A percentile compares a stretch with the other conserved stretches of the same genome.
Evolutionary conservation across 345 rosid genomes (phyloP).

Genomic region (Populus pruinosa): DNA sequence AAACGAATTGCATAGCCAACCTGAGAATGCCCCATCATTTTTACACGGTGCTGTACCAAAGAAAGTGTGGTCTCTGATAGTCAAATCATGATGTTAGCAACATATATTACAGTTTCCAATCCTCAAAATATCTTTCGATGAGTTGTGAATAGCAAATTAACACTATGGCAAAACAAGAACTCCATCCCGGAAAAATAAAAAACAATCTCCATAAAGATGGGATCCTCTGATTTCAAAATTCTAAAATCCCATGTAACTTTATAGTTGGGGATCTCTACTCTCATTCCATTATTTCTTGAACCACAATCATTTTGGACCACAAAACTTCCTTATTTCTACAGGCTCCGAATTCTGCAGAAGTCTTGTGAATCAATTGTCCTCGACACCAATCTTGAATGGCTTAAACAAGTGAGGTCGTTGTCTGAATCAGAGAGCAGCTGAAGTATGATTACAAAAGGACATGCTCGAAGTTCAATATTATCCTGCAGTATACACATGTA

Average conservation of each 20-base stretch:
- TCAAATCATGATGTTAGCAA: slow-evolving; percentile 8
- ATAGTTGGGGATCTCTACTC: slow-evolving; percentile 16
- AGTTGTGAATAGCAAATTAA: slow-evolving; percentile 16
- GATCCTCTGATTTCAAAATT: slow-evolving; percentile 15
- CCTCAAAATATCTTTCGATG: slow-evolving; percentile 18
- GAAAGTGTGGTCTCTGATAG: background rate
- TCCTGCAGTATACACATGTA: slow-evolving; percentile 28
- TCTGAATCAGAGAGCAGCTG: slow-evolving; percentile 21
- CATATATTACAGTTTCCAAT: slow-evolving; percentile 5
- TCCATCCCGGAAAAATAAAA: slow-evolving; percentile 1
- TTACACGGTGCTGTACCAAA: slow-evolving; percentile 7
- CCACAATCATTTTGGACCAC: slow-evolving; percentile 14
- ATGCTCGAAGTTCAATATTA: slow-evolving; percentile 17
- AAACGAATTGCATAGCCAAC: slow-evolving; percentile 14
- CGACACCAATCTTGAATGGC: slow-evolving; percentile 17
- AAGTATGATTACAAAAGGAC: slow-evolving; percentile 18
- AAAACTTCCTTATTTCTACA: slow-evolving; percentile 19
- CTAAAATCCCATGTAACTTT: slow-evolving; percentile 18
- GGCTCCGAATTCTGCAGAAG: slow-evolving; percentile 10
- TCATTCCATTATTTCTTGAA: slow-evolving; percentile 29
- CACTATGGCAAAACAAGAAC: slow-evolving; percentile 12
- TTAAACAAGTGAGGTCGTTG: slow-evolving; percentile 14
- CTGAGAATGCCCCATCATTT: slow-evolving; percentile 25
- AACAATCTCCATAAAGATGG: slow-evolving; percentile 12
- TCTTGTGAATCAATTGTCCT: slow-evolving; percentile 13